phyloP scores from a whole-genome alignment of 2,329 filamentous ascomycete genomes.

The Periconia sp. region DNA sequence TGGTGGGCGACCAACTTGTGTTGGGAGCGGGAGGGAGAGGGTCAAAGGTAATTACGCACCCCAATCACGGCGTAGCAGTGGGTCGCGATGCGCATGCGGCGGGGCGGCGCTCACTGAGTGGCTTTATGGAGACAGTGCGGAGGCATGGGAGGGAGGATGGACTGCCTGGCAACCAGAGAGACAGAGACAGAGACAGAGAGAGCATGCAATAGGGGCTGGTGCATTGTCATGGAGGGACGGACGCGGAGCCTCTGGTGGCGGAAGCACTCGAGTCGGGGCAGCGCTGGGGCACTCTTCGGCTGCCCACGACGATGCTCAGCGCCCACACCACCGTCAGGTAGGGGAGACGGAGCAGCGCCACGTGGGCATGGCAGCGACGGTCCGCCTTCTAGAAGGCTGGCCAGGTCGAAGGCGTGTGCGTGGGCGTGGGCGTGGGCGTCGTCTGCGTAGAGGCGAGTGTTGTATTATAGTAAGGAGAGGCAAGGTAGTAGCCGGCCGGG shows the following conservation, averaged over 20 bases:
- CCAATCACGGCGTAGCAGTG: conserved; percentile 10
- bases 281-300: conserved; percentile 1
- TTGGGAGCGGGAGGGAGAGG: too few species aligned
- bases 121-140: not conserved
- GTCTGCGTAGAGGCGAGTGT: too few species aligned
- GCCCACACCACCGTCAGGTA: not conserved
- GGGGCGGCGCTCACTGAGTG: not conserved
- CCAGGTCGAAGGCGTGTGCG: not conserved
- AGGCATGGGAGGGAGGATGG: not conserved
- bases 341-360: conserved; percentile 1
- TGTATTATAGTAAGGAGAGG: too few species aligned
- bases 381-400: conserved; percentile 9
- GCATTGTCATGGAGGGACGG: not conserved
- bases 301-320: not conserved
- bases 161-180: too few species aligned
- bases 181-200: not conserved
- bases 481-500: too few species aligned
- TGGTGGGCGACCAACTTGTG: too few species aligned
- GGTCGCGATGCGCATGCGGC: conserved; percentile 9
- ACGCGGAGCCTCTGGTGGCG: conserved; percentile 1
- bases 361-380: conserved; percentile 4
- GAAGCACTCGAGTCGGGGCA: too few species aligned
- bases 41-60: conserved; percentile 12
- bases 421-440: too few species aligned
- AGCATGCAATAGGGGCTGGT: not conserved